Evolutionary conservation across 1,284 basidiomycete genomes (phyloP), one percentile per base, ranked within the genome.

Genomic region (Cutaneotrichosporon sp.): DNA sequence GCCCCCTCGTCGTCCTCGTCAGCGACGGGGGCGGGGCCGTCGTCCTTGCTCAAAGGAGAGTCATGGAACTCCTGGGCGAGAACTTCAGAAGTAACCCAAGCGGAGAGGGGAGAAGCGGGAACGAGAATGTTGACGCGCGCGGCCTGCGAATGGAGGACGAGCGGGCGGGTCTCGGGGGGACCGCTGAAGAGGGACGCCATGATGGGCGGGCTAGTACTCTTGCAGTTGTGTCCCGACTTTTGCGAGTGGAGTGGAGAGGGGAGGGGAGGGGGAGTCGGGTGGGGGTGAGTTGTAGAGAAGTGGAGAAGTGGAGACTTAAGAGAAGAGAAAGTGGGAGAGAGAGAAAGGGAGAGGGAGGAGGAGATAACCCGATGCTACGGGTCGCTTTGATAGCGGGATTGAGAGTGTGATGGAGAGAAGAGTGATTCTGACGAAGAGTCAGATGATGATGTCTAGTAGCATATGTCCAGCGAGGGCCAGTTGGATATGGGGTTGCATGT

Each of bases 31-130:
- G 58, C 52, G 20, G 61, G 57, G 12, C 55, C 57, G 32, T 71
- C 69, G 55, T 72, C 69, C 49, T 66, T 59, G 34, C 63, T 66
- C 39, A 65, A 59, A 44, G 87, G 81, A 51, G 80, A 76, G 70
- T 88, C 83, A 54, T 80, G 76, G 72, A 92, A 93, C 61, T 90
- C 87, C 66, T 92, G 89, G 70, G 87, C 81, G 58, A 92, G 81
- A 65, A 90, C 84, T 75, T 91, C 88, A 51, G 89, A 89, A 47
- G 84, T 81, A 66, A 90, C 87, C 90, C 90, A 93, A 73, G 70
- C 70, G 49, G 90, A 84, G 68, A 89, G 82, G 60, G 78, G 66
- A 34, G 79, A 78, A 17, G 87, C 84, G 44, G 88, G 85, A 58
- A 93, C 87, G 54, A 87, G 89, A 71, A 94, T 84, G 59, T 86